These are phyloP conservation scores for Xylaria grammica DNA, from an alignment of 495 filamentous ascomycete genomes.

Conservation along the genomic window DNA sequence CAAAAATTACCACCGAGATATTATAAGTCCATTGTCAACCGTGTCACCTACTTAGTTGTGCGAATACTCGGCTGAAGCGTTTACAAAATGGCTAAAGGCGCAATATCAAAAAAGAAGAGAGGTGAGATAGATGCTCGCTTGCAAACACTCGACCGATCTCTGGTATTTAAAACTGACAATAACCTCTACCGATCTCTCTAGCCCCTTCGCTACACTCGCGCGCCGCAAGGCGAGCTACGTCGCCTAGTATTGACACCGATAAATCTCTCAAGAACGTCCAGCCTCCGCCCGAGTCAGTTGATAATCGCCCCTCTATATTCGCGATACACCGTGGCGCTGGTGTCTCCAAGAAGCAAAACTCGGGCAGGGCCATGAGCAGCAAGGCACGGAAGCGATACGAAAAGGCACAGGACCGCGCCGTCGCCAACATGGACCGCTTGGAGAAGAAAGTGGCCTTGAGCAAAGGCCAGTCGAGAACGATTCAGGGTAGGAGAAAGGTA, in stretches of 20 bases:
- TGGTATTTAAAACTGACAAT: conserved; percentile 20
- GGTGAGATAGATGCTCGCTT: conserved; percentile 43
- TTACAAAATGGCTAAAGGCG: conserved; percentile 45
- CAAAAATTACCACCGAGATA: too few species aligned
- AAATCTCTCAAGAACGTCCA: conserved; percentile 71
- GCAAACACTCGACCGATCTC: neutral
- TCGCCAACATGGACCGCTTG: conserved; percentile 69
- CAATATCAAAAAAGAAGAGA: conserved; percentile 46
- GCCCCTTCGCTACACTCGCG: conserved; percentile 66
- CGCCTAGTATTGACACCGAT: conserved; percentile 73
- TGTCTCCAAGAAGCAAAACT: conserved; percentile 68
- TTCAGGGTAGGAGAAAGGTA: conserved; percentile 59
- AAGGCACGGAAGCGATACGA: conserved; percentile 71
- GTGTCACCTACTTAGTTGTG: too few species aligned
- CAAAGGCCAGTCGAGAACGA: conserved; percentile 60
- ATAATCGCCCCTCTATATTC: conserved; percentile 64
- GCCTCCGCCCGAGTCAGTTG: conserved; percentile 56
- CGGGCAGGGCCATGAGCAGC: conserved; percentile 63
- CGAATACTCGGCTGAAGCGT: neutral
- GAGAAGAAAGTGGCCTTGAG: conserved; percentile 74
- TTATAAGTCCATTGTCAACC: too few species aligned
- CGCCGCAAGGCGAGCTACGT: conserved; percentile 72
- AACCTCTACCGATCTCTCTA: conserved; percentile 30
- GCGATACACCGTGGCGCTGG: conserved; percentile 65
- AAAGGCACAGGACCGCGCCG: conserved; percentile 75